Conservation (phyloP, 441 rosid genomes). For the Pelargonium australe region DNA sequence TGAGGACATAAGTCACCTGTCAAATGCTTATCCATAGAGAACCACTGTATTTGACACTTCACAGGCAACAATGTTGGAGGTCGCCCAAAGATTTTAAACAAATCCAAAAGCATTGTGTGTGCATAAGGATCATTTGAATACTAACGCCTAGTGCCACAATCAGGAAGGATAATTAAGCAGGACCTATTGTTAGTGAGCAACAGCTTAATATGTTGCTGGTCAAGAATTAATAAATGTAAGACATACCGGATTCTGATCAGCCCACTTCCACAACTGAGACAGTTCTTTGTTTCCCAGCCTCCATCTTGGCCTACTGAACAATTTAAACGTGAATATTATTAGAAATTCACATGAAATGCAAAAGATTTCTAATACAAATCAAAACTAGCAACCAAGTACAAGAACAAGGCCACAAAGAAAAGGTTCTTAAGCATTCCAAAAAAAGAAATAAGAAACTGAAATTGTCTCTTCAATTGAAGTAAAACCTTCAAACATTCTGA, state of each 20-base stretch:
- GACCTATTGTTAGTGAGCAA: neutral
- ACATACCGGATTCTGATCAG: conserved; percentile 83
- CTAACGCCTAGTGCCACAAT: neutral
- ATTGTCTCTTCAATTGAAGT: too few relatives aligned
- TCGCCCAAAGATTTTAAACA: neutral
- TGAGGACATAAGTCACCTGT: too few relatives aligned
- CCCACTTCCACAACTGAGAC: conserved; percentile 98
- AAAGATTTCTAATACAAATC: too few relatives aligned
- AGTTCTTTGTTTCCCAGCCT: conserved; percentile 94
- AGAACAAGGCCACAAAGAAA: neutral
- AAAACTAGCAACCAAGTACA: neutral
- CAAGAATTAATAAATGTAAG: conserved; percentile 11
- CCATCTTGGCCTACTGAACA: conserved; percentile 75
- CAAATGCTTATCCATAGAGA: neutral
- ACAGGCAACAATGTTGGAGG: neutral
- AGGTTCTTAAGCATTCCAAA: neutral
- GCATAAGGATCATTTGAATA: neutral
- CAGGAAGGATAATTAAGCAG: neutral
- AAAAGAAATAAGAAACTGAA: too few relatives aligned
- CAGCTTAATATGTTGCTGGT: neutral
- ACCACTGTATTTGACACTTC: neutral
- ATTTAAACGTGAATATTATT: conserved; percentile 18
- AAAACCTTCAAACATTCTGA: too few relatives aligned
- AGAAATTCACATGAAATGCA: too few relatives aligned
- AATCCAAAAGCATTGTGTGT: neutral